These are phyloP conservation scores for Tetrahymena borealis DNA, from an alignment of 73 alveolate species.

Conservation along the genomic window DNA sequence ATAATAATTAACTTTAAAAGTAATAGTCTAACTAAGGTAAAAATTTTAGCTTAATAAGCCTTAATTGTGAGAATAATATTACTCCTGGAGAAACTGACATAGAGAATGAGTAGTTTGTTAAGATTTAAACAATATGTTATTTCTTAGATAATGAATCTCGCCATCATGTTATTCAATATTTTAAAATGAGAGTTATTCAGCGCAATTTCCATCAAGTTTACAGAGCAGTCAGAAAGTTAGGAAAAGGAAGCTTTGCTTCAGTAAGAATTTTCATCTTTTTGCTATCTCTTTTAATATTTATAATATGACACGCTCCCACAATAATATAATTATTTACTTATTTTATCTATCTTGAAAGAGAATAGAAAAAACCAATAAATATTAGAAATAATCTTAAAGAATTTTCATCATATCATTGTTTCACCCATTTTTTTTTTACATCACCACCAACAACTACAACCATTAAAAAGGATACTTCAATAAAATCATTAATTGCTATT, in stretches of 20 bases:
- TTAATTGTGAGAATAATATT: neutral
- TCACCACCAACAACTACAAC: no score
- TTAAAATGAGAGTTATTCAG: neutral
- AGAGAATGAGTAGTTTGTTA: neutral
- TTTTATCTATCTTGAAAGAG: no score
- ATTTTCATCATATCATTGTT: no score
- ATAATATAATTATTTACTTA: no score
- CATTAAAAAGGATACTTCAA: no score
- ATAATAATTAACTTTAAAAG: no score
- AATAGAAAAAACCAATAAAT: no score
- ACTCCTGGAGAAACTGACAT: neutral
- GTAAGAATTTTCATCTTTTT: neutral
- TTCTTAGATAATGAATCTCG: neutral
- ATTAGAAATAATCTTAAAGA: no score
- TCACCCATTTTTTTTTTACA: no score
- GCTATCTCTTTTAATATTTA: neutral
- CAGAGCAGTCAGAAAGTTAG: neutral
- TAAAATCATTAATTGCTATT: no score
- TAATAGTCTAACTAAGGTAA: no score
- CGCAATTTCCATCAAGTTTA: neutral
- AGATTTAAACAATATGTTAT: neutral
- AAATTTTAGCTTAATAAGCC: neutral
- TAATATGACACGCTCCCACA: no score
- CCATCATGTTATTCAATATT: neutral
- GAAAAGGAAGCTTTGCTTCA: neutral